Percentiles rank a stretch among this genome's conserved stretches.
Evolutionary conservation across 495 filamentous ascomycete species (phyloP).

Genomic region (Neurospora sp.): DNA sequence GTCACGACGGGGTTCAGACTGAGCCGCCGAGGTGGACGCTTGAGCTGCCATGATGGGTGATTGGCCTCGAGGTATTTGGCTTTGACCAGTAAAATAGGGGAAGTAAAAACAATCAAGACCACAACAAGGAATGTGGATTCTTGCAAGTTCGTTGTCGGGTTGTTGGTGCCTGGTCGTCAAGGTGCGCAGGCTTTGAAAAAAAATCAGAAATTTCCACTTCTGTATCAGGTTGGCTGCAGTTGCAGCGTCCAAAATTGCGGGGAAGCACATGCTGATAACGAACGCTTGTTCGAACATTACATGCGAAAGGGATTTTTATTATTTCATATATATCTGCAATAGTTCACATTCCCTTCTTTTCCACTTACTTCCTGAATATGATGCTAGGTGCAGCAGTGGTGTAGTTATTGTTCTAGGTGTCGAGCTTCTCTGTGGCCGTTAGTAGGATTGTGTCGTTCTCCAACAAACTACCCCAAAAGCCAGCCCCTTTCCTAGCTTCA

Average conservation of each 20-base stretch:
- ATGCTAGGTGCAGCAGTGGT: neutral
- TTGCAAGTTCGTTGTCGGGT: neutral
- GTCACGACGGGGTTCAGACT: conserved; percentile 3
- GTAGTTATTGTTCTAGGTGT: neutral
- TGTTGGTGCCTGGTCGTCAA: neutral
- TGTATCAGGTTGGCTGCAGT: neutral
- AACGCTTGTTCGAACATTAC: neutral
- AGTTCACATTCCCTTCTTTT: neutral
- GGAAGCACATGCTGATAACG: neutral
- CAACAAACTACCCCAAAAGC: neutral
- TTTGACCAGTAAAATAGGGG: neutral
- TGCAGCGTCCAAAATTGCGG: neutral
- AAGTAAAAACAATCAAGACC: neutral
- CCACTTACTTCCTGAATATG: neutral
- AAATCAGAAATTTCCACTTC: neutral
- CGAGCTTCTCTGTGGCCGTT: neutral
- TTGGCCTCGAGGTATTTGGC: neutral
- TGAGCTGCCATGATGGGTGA: neutral
- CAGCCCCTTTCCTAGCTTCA: neutral
- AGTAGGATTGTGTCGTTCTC: neutral
- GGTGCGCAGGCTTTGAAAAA: neutral
- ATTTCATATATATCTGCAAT: neutral
- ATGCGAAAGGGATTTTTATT: neutral
- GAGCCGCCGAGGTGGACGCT: neutral
- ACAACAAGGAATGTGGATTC: neutral